Evolutionary conservation across 768 basidiomycete genomes (phyloP).

Genomic region (Sporobolomyces roseus): DNA sequence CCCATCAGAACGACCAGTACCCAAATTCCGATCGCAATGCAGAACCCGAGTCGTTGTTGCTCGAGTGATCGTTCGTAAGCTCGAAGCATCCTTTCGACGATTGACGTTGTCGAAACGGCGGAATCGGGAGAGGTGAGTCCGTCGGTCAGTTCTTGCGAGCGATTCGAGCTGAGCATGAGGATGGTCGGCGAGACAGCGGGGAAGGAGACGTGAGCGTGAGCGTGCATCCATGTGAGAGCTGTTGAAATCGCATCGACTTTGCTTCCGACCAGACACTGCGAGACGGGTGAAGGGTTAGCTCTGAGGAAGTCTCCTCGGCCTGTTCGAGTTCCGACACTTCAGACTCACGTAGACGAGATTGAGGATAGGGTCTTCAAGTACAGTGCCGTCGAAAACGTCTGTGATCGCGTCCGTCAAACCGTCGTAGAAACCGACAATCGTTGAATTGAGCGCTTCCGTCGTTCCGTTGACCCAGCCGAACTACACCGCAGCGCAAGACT

Average conservation of each 20-base stretch:
- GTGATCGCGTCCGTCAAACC: constrained; percentile 60
- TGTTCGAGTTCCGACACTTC: too few relatives aligned
- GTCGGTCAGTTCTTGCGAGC: constrained; percentile 66
- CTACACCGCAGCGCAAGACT: constrained; percentile 53
- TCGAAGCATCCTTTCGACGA: constrained; percentile 69
- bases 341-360: constrained; percentile 67
- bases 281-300: neutral
- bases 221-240: constrained; percentile 83
- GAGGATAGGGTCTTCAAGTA: constrained; percentile 73
- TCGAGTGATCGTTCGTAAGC: constrained; percentile 68
- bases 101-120: constrained; percentile 53
- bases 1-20: constrained; percentile 76
- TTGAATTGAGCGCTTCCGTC: constrained; percentile 78
- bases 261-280: constrained; percentile 73
- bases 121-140: constrained; percentile 63
- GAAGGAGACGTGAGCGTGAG: constrained; percentile 76
- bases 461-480: constrained; percentile 95
- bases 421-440: constrained; percentile 77
- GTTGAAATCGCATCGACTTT: constrained; percentile 83
- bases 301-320: neutral
- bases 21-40: constrained; percentile 79
- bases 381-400: constrained; percentile 66
- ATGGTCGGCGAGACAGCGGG: constrained; percentile 70
- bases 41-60: constrained; percentile 79
- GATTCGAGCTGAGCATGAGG: constrained; percentile 68